Percentiles rank a stretch among this genome's conserved stretches.
phyloP scores from a whole-genome alignment of 768 basidiomycete species.

The Hygrocybe coccinea region DNA sequence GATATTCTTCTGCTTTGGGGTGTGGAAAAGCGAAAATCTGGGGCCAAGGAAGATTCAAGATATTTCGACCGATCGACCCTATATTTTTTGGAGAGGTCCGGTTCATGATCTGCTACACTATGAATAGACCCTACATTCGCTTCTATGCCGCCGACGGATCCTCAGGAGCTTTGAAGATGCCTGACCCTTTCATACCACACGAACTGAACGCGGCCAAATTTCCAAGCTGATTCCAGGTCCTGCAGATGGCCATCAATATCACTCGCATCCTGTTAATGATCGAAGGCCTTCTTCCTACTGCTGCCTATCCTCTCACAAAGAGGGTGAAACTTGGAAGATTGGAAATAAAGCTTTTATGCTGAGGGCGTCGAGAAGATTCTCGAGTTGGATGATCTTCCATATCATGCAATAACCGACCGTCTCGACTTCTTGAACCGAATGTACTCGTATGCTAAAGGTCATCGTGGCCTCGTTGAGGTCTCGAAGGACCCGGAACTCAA shows the following conservation, averaged over 20 bases:
- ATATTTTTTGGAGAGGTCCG: neutral
- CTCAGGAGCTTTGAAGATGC: neutral
- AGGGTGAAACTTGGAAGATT: neutral
- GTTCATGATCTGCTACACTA: constrained; percentile 3
- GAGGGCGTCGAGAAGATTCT: constrained; percentile 1
- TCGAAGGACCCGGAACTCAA: neutral
- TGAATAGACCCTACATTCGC: neutral
- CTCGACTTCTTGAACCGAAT: constrained; percentile 1
- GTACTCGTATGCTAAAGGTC: constrained; percentile 1
- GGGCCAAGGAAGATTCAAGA: neutral
- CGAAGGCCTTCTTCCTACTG: neutral
- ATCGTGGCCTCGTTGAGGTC: constrained; percentile 2
- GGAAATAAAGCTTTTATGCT: neutral
- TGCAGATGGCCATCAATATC: constrained; percentile 4
- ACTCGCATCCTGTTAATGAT: constrained; percentile 3
- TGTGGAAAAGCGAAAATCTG: neutral
- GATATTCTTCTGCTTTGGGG: constrained; percentile 6
- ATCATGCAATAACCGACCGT: neutral
- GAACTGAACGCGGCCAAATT: neutral
- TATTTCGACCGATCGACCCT: constrained; percentile 1
- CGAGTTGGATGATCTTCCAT: neutral
- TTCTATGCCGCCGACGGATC: constrained; percentile 2
- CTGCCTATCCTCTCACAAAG: constrained; percentile 1
- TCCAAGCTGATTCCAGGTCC: neutral
- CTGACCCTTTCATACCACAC: constrained; percentile 2